Conservation (phyloP, 352 stramenopile species). For the Vaucheria bursata region DNA sequence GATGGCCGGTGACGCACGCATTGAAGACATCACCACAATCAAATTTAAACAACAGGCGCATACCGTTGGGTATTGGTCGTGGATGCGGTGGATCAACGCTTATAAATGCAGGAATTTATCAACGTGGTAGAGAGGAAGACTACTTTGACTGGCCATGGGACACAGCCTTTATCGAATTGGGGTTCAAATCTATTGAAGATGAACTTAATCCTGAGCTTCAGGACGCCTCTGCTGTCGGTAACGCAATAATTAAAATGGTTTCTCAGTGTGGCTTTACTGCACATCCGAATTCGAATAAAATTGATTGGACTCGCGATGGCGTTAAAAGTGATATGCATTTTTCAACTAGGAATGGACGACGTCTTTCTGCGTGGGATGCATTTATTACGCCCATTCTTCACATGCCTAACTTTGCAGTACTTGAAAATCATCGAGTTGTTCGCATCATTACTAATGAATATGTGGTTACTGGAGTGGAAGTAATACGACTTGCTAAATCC, state of each 20-base stretch:
- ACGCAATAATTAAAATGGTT: neutral
- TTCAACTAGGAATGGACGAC: conserved; percentile 6
- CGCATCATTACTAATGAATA: too few species aligned
- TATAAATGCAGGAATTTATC: conserved; percentile 22
- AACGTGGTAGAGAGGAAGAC: conserved; percentile 30
- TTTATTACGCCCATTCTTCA: conserved; percentile 24
- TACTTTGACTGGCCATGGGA: conserved; percentile 39
- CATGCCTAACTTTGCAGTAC: conserved; percentile 35
- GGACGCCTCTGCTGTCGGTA: neutral
- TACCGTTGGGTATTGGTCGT: conserved; percentile 14
- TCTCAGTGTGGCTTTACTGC: neutral
- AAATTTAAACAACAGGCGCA: neutral
- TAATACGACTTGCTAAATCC: too few species aligned
- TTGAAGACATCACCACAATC: conserved; percentile 20
- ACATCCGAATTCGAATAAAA: neutral
- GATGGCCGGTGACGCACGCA: neutral
- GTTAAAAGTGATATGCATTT: conserved; percentile 22
- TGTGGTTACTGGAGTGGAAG: too few species aligned
- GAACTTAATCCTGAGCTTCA: conserved; percentile 21
- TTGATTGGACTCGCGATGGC: conserved; percentile 4
- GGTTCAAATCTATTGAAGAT: conserved; percentile 32
- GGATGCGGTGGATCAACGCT: conserved; percentile 19
- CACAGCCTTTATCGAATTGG: conserved; percentile 28
- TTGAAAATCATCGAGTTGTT: conserved; percentile 11
- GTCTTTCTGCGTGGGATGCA: conserved; percentile 23